Evolutionary conservation across 257 asterid species (phyloP).

Genomic region (Asclepias syriaca): DNA sequence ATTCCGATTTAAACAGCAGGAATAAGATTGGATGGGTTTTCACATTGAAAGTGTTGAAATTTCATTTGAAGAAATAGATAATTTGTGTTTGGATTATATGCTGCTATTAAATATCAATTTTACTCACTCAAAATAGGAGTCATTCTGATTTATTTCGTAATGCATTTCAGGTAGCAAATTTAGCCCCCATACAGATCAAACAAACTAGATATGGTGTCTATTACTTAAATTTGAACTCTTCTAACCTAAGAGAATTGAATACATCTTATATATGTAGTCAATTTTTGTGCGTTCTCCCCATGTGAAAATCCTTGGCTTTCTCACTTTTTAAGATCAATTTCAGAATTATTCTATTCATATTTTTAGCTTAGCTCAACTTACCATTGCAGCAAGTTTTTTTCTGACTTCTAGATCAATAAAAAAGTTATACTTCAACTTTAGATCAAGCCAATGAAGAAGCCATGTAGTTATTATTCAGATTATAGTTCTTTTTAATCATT

Average conservation of each 20-base stretch:
- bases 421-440: not conserved
- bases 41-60: not conserved
- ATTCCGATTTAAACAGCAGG: not conserved
- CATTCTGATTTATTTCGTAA: not conserved
- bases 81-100: not conserved
- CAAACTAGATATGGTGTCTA: not conserved
- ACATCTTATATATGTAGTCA: not conserved
- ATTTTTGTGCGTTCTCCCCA: not conserved
- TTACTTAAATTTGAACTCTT: not conserved
- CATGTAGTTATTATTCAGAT: not conserved
- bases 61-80: not conserved
- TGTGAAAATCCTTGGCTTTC: not conserved
- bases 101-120: not conserved
- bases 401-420: not conserved
- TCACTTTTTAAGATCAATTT: not conserved
- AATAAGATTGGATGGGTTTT: not conserved
- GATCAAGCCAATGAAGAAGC: not conserved
- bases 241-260: not conserved
- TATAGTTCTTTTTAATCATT: not conserved
- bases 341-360: not conserved
- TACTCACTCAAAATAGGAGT: not conserved
- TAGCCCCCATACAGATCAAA: not conserved
- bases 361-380: not conserved
- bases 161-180: not conserved
- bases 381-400: not conserved